Conservation (phyloP, 2,329 filamentous ascomycete species). For the Pseudogymnoascus sp. region DNA sequence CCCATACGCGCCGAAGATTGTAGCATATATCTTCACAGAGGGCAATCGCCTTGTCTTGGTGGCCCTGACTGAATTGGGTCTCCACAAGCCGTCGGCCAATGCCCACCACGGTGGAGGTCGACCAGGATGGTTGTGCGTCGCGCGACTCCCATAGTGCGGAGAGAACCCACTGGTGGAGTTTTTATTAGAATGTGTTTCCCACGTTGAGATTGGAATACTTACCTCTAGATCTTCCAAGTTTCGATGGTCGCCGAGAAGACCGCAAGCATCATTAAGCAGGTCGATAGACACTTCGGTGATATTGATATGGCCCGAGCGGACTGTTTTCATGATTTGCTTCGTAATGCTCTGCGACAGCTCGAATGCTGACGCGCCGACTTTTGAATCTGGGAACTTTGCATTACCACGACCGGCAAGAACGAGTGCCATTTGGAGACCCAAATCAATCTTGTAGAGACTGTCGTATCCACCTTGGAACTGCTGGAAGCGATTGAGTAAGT, state of each 20-base stretch:
- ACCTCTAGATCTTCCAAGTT: slow-evolving; percentile 38
- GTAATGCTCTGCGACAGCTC: slow-evolving; percentile 32
- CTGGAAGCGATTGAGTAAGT: slow-evolving; percentile 35
- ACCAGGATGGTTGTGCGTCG: slow-evolving; percentile 15
- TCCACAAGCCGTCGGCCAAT: slow-evolving; percentile 20
- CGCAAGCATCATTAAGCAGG: slow-evolving; percentile 37
- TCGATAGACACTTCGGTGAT: slow-evolving; percentile 35
- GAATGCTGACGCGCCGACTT: slow-evolving; percentile 29
- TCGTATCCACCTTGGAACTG: slow-evolving; percentile 35
- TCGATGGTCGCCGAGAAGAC: slow-evolving; percentile 38
- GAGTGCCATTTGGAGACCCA: slow-evolving; percentile 38
- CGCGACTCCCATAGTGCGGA: slow-evolving; percentile 16
- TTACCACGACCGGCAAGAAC: slow-evolving; percentile 35
- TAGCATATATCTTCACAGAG: slow-evolving; percentile 21
- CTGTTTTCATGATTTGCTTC: slow-evolving; percentile 34
- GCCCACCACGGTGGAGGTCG: slow-evolving; percentile 13
- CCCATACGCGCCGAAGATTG: slow-evolving; percentile 21
- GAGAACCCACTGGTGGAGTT: slow-evolving; percentile 5
- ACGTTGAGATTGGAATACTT: slow-evolving; percentile 10
- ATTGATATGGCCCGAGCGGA: slow-evolving; percentile 35
- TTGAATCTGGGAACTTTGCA: slow-evolving; percentile 27
- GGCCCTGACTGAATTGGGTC: slow-evolving; percentile 15
- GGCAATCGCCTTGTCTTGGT: slow-evolving; percentile 13
- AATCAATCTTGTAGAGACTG: slow-evolving; percentile 30
- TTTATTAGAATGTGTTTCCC: background rate